These are phyloP conservation scores for Dothideomycetes sp. DNA, from an alignment of 2,329 filamentous ascomycete genomes.

Conservation along the genomic window DNA sequence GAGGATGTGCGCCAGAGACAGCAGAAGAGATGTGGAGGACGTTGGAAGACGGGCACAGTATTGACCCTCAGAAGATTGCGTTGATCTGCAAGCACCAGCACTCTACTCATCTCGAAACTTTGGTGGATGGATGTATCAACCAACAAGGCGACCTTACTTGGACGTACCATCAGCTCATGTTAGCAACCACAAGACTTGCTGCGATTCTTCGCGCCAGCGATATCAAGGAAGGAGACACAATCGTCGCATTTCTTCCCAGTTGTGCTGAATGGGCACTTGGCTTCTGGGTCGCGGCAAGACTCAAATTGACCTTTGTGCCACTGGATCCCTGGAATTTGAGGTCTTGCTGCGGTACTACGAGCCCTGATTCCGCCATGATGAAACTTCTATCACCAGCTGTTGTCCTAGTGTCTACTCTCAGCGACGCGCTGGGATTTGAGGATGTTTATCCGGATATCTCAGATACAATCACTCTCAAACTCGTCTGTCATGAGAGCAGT, in stretches of 20 bases:
- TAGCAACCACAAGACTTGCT: background rate
- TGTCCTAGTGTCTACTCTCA: background rate
- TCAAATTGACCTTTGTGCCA: slow-evolving; percentile 1
- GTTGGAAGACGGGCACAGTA: slow-evolving; percentile 1
- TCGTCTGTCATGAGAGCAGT: slow-evolving; percentile 3
- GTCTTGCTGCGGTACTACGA: no score
- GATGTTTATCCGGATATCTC: background rate
- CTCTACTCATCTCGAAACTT: background rate
- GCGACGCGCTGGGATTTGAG: background rate
- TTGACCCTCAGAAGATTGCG: slow-evolving; percentile 1
- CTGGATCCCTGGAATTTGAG: background rate
- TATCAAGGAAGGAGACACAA: background rate
- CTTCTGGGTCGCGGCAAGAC: background rate
- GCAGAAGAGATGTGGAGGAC: no score
- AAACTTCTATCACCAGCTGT: background rate
- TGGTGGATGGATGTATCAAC: background rate
- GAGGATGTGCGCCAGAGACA: no score
- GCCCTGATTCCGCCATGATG: background rate
- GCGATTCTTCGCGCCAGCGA: background rate
- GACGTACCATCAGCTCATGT: slow-evolving; percentile 7
- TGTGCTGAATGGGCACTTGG: slow-evolving; percentile 1
- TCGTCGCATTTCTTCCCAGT: background rate
- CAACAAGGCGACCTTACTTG: background rate
- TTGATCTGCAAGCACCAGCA: slow-evolving; percentile 7
- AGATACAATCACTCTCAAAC: background rate